These are phyloP conservation scores for Botrytis paeoniae DNA, from an alignment of 2,329 filamentous ascomycete genomes.

Conservation along the genomic window DNA sequence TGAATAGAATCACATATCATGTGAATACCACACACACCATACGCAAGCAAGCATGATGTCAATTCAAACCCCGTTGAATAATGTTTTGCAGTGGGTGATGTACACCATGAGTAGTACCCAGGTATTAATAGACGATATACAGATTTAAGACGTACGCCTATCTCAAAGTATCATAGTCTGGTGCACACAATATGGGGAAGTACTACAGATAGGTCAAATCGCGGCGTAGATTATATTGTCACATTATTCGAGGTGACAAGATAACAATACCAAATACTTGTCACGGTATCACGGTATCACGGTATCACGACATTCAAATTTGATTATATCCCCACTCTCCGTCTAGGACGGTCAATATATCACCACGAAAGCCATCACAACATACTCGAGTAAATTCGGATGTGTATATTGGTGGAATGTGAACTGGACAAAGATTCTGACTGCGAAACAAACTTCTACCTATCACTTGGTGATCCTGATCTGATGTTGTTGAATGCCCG, in stretches of 20 bases:
- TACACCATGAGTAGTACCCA: background rate
- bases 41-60: background rate
- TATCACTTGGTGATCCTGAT: background rate
- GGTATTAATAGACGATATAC: background rate
- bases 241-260: background rate
- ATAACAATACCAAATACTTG: background rate
- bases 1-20: background rate
- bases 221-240: background rate
- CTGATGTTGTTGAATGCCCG: background rate
- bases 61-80: background rate
- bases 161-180: background rate
- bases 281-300: slow-evolving; percentile 7
- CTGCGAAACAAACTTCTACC: background rate
- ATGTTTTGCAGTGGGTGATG: background rate
- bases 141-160: background rate
- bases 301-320: background rate
- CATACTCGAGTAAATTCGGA: background rate
- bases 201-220: background rate
- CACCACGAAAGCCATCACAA: background rate
- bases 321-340: background rate
- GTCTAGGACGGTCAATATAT: background rate
- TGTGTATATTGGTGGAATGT: background rate
- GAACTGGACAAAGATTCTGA: background rate
- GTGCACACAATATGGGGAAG: background rate
- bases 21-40: background rate